Base-by-base conservation (phyloP, 73 alveolate genomes). In the Paramecium caudatum region DNA sequence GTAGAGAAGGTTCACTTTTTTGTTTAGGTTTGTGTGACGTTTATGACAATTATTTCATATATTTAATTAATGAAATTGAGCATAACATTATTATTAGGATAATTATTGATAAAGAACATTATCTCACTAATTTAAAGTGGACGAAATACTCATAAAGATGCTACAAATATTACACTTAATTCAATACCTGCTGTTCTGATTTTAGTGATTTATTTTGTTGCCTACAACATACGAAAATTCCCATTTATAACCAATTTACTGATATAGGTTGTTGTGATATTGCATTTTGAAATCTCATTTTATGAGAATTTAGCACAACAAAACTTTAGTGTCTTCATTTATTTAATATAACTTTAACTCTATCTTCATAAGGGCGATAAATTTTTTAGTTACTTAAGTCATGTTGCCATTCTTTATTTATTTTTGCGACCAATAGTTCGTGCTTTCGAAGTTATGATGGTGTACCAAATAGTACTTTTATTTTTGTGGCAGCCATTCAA, bases 1-100 rank as follows among this genome's bases (percentile, higher is more conserved):
- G 16, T 23, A 65, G 49, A 65, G 83, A 65, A 33, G 83, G 83
- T 33, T 65, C 83, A 65, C 83, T 65, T 36, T 65, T 65, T 12
- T 55, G 30, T 55, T 55, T 55, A 1, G 80, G 80, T 55, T 55
- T 55, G 45, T 55, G 80, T 55, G 23, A 15, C 30, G 80, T 27
- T 27, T 43, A 13, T 1, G 80, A 55, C 30, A 55, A 55, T 55
- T 55, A 55, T 55, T 55, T 55, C 80, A 55, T 55, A 23, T 55
- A 10, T 27, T 27, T 27, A 27, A 55, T 27, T 27, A 23, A 55
- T 55, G 80, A 55, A 55, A 27, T 27, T 55, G 8, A 55, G 80
- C 45, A 55, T 55, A 19, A 55, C 30, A 27, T 55, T 55, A 55
- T 55, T 55, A 43, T 27, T 55, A 43, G 80, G 80, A 10, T 55